A percentile compares a stretch with the other conserved stretches of the same genome.
Conservation (phyloP, 495 filamentous ascomycete genomes). For the Staphylotrichum tortipilum region DNA sequence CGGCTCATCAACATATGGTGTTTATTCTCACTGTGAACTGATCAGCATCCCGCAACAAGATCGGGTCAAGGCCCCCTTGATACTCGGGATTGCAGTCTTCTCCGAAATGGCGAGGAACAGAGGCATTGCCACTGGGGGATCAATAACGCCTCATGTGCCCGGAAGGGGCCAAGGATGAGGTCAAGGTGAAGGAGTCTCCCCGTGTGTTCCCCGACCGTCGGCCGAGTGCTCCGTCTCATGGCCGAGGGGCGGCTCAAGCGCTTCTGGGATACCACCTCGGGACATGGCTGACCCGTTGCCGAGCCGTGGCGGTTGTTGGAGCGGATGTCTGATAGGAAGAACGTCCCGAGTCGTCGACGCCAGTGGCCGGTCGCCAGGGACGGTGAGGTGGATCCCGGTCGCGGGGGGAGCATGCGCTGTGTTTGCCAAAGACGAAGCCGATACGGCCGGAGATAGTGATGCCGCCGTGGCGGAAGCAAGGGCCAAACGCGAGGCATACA, state of each 20-base stretch:
- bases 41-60: too few relatives aligned
- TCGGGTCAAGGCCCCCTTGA: too few relatives aligned
- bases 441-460: background rate
- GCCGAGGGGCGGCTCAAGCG: background rate
- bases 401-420: background rate
- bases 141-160: too few relatives aligned
- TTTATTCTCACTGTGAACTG: too few relatives aligned
- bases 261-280: background rate
- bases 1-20: too few relatives aligned
- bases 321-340: background rate
- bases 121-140: too few relatives aligned
- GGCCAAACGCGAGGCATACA: conserved; percentile 1
- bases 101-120: too few relatives aligned
- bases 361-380: background rate
- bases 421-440: background rate
- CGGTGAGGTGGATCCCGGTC: background rate
- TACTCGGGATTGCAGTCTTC: too few relatives aligned
- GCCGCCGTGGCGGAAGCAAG: background rate
- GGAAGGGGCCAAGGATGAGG: too few relatives aligned
- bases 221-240: too few relatives aligned
- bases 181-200: too few relatives aligned
- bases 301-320: background rate
- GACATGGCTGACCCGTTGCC: background rate
- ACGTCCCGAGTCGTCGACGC: background rate
- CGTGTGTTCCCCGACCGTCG: too few relatives aligned